A percentile compares a stretch with the other conserved stretches of the same genome.
phyloP scores from a whole-genome alignment of 495 filamentous ascomycete species.

The Aspergillus wentii region DNA sequence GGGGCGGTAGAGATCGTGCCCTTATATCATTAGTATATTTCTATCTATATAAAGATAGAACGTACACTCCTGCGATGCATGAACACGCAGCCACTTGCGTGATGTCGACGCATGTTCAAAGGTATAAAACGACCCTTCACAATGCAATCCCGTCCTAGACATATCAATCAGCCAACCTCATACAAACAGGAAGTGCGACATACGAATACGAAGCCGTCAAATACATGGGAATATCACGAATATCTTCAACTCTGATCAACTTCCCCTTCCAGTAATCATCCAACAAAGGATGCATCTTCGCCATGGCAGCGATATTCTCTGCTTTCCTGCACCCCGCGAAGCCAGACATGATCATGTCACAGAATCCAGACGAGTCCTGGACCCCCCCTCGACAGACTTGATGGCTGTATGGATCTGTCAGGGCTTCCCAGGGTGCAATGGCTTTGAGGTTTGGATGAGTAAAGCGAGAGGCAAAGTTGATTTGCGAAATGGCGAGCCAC shows the following conservation, averaged over 20 bases:
- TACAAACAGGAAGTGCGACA: too few species aligned
- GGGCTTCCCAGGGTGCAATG: conserved; percentile 37
- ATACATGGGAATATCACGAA: conserved; percentile 19
- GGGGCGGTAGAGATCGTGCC: conserved; percentile 23
- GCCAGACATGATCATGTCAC: conserved; percentile 2
- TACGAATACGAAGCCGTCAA: conserved; percentile 17
- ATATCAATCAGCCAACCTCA: too few species aligned
- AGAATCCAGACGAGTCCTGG: conserved; percentile 3
- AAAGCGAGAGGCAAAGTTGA: conserved; percentile 26
- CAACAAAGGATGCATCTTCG: conserved; percentile 5
- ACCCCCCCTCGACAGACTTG: conserved; percentile 12
- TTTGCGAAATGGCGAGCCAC: conserved; percentile 28
- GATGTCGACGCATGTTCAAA: conserved; percentile 4
- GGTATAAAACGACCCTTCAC: conserved; percentile 10
- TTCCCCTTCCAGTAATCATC: conserved; percentile 20
- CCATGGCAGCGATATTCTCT: conserved; percentile 13
- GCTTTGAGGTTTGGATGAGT: conserved; percentile 30
- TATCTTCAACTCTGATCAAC: conserved; percentile 8
- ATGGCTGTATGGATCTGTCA: conserved; percentile 29
- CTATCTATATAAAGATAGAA: background rate
- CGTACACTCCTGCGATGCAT: conserved; percentile 23
- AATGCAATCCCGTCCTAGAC: too few species aligned
- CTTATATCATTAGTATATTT: background rate
- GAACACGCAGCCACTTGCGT: conserved; percentile 29
- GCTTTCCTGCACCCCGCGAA: conserved; percentile 3